A percentile compares a stretch with the other conserved stretches of the same genome.
phyloP scores from a whole-genome alignment of 805 yeast species.

The Yarrowia phangngaensis region DNA sequence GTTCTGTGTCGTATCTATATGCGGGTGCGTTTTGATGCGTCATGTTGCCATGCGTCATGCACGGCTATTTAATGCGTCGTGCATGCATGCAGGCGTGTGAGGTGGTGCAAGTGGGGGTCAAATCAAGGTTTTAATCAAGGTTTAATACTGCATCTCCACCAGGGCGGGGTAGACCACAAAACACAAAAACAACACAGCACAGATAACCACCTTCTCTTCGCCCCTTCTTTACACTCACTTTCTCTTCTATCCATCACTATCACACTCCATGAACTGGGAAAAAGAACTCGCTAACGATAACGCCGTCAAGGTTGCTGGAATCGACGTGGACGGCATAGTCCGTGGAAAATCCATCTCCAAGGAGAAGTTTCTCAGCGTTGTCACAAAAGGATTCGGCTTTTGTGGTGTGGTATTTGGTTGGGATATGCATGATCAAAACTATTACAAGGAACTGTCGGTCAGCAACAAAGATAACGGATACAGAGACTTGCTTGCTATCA shows the following conservation, averaged over 20 bases:
- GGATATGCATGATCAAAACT: conserved; percentile 40
- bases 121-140: no score
- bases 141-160: no score
- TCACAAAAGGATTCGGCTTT: conserved; percentile 38
- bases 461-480: conserved; percentile 37
- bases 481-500: conserved; percentile 35
- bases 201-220: neutral
- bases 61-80: no score
- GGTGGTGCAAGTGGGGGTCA: no score
- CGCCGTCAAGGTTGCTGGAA: conserved; percentile 38
- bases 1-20: neutral
- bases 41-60: no score
- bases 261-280: conserved; percentile 19
- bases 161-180: no score
- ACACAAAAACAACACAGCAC: no score
- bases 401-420: conserved; percentile 40
- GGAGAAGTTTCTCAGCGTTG: conserved; percentile 33
- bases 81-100: neutral
- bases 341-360: conserved; percentile 40
- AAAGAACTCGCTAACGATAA: conserved; percentile 23
- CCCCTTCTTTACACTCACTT: neutral
- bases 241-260: no score
- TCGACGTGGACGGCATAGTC: conserved; percentile 40
- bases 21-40: neutral
- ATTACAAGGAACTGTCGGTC: conserved; percentile 33